Base-by-base conservation (phyloP, 345 rosid genomes). In the Geranium brycei region DNA sequence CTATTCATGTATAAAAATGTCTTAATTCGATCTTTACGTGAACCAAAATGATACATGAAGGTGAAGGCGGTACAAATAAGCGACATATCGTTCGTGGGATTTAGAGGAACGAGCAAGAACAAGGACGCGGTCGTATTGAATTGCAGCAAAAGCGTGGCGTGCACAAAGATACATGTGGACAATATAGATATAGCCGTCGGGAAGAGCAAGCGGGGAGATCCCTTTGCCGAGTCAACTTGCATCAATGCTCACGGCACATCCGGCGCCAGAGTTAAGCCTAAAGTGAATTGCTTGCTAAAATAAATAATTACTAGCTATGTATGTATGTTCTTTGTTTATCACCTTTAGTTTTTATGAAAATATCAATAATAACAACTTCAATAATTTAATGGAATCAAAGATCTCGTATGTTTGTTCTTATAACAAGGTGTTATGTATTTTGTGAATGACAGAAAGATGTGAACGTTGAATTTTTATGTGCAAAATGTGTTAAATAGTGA, bases 171-270 rank as follows among this genome's bases (percentile, higher is more conserved):
- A 30, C 7, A 55, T 4, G 16, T 64, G 0, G 10, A 40, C 13
- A 0, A 62, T 17, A 57, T 74, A 35, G n/a, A 66, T n/a, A 69
- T 74, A 58, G 56, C 59, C n/a, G 17, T n/a, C 67, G 35, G 40
- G 62, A 41, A 10, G 0, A 38, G 58, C 18, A 2, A 14, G n/a
- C n/a, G 14, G 19, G 4, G 7, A 1, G 3, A 32, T 3, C 38
- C n/a, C n/a, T n/a, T n/a, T n/a, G 40, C 62, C 19, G 4, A 10
- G 1, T 41, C 68, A 1, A 15, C 35, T 0, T 64, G 68, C 74
- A 0, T 53, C 32, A 70, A 70, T 31, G 74, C 68, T 35, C 55
- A 64, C 5, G 78, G 69, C 38, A 31, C 4, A 41, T 3, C 7
- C 11, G 51, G 51, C 7, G 51, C 1, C 11, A 8, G 1, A 4